Percentiles rank a stretch among this genome's conserved stretches.
Evolutionary conservation across 371 early-diverging fungal genomes (phyloP).

Genomic region (Mucor velutinosus): DNA sequence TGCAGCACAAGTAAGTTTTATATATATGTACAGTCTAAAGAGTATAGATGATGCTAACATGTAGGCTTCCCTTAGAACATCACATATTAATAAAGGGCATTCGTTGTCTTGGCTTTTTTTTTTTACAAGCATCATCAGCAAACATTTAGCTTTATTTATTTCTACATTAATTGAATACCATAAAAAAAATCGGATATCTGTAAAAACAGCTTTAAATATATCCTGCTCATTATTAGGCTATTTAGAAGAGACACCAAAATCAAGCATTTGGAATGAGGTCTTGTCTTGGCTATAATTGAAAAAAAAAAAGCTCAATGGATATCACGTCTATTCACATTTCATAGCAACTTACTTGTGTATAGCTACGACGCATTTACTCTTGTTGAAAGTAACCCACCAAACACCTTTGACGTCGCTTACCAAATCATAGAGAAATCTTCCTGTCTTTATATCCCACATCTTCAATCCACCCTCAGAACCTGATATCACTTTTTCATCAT

Average conservation of each 20-base stretch:
- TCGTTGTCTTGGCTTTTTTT: neutral
- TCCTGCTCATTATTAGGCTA: neutral
- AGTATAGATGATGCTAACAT: too few relatives aligned
- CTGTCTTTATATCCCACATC: slow-evolving; percentile 90
- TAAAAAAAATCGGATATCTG: too few relatives aligned
- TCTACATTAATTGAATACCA: too few relatives aligned
- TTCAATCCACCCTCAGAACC: slow-evolving; percentile 95
- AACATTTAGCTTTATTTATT: neutral
- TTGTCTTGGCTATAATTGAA: slow-evolving; percentile 1
- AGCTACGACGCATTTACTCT: slow-evolving; percentile 84
- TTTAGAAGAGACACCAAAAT: slow-evolving; percentile 3
- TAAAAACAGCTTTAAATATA: too few relatives aligned
- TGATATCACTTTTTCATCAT: slow-evolving; percentile 85
- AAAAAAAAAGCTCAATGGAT: neutral
- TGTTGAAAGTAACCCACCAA: slow-evolving; percentile 93
- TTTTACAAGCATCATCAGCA: neutral
- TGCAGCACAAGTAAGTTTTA: slow-evolving; percentile 35
- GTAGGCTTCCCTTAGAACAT: neutral
- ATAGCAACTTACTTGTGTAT: slow-evolving; percentile 61
- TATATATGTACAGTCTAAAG: neutral
- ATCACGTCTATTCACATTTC: neutral
- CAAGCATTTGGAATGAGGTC: slow-evolving; percentile 13
- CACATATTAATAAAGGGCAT: neutral
- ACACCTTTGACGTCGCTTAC: slow-evolving; percentile 76
- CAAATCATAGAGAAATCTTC: slow-evolving; percentile 78